Percentiles rank a stretch among this genome's conserved stretches.
These are phyloP conservation scores for Gracilariopsis chorda DNA, from an alignment of 23 red algal genomes.

Conservation along the genomic window DNA sequence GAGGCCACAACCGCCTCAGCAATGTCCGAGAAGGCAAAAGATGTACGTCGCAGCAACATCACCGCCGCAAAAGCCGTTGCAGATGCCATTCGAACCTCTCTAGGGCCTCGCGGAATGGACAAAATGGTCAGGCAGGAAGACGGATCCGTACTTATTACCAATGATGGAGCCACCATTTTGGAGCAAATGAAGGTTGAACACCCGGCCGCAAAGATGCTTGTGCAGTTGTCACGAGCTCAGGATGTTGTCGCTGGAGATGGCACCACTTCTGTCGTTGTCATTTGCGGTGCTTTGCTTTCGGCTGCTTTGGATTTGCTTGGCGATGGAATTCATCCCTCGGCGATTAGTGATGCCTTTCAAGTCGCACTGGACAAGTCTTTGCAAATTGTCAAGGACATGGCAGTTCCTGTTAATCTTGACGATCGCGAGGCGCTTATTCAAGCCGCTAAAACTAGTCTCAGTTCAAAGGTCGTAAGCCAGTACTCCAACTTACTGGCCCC, in stretches of 20 bases:
- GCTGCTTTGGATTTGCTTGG: conserved; percentile 79
- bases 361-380: conserved; percentile 61
- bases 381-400: conserved; percentile 73
- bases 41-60: conserved; percentile 90
- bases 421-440: conserved; percentile 80
- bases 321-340: conserved; percentile 88
- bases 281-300: conserved; percentile 78
- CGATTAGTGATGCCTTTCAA: conserved; percentile 88
- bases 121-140: conserved; percentile 87
- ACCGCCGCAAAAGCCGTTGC: conserved; percentile 95
- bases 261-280: conserved; percentile 95
- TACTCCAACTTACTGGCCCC: conserved; percentile 92
- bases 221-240: conserved; percentile 91
- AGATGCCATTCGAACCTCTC: conserved; percentile 87
- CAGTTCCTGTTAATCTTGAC: conserved; percentile 80
- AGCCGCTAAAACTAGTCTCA: conserved; percentile 86
- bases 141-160: conserved; percentile 94
- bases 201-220: conserved; percentile 98
- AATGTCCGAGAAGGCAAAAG: conserved; percentile 80
- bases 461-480: conserved; percentile 95
- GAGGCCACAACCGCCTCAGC: not conserved
- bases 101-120: conserved; percentile 97
- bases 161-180: conserved; percentile 98
- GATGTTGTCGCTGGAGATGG: conserved; percentile 98
- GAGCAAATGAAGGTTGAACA: conserved; percentile 91